These are phyloP conservation scores for Eucalyptus leucophloia DNA, from an alignment of 345 rosid genomes.

Conservation along the genomic window DNA sequence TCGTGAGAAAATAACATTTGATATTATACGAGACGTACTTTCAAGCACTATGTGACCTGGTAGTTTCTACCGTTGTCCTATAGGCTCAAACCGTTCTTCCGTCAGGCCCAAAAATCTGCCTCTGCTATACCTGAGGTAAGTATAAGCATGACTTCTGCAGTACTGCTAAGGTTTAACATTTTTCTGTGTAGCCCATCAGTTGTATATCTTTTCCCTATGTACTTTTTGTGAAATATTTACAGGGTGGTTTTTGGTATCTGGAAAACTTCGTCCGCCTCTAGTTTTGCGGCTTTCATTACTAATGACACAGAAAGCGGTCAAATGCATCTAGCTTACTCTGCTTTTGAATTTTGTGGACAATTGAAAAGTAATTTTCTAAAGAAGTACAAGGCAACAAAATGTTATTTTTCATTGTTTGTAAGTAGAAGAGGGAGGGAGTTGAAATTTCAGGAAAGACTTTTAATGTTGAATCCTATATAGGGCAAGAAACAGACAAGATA, in stretches of 20 bases:
- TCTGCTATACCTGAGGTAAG: background rate
- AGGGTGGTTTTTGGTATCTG: background rate
- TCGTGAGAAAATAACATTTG: slow-evolving; percentile 15
- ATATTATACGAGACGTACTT: background rate
- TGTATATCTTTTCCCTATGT: background rate
- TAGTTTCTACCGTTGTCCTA: background rate
- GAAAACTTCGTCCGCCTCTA: background rate
- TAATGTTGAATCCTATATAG: background rate
- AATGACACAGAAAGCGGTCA: background rate
- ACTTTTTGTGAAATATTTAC: background rate
- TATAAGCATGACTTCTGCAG: background rate
- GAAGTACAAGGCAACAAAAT: background rate
- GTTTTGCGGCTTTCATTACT: background rate
- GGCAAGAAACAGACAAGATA: background rate
- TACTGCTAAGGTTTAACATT: background rate
- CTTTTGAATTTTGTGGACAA: background rate
- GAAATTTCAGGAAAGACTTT: background rate
- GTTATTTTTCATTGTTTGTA: background rate
- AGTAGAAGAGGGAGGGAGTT: background rate
- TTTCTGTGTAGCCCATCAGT: background rate
- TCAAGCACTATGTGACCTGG: background rate
- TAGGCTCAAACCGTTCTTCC: background rate
- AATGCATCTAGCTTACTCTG: background rate
- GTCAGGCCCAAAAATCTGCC: background rate
- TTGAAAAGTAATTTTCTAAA: background rate